Percentiles rank a stretch among this genome's conserved stretches.
phyloP scores from a whole-genome alignment of 1,139 yeast genomes.

The Suhomyces bokatorum region DNA sequence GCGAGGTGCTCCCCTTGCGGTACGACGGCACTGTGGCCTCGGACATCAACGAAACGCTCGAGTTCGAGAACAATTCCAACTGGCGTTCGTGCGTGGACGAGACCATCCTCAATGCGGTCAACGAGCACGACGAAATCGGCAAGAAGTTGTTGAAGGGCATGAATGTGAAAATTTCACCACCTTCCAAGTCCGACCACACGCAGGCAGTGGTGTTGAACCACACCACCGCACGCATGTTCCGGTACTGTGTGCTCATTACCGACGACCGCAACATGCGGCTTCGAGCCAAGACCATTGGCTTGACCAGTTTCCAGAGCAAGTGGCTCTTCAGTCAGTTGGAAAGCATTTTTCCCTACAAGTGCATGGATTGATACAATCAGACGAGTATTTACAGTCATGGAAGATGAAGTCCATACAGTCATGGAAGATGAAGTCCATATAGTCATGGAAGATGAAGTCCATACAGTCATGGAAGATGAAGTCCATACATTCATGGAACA shows the following conservation, averaged over 20 bases:
- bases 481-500: too few species aligned
- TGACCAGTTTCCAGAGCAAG: slow-evolving; percentile 57
- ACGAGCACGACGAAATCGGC: slow-evolving; percentile 48
- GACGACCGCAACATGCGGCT: slow-evolving; percentile 74
- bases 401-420: too few species aligned
- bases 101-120: slow-evolving; percentile 55
- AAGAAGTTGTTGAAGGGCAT: slow-evolving; percentile 41
- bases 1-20: slow-evolving; percentile 50
- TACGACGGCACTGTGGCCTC: slow-evolving; percentile 59
- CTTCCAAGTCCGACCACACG: neutral
- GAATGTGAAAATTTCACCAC: slow-evolving; percentile 23
- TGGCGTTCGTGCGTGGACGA: slow-evolving; percentile 64
- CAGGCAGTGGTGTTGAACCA: slow-evolving; percentile 27
- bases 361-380: slow-evolving; percentile 39
- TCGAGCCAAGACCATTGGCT: slow-evolving; percentile 61
- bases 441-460: too few species aligned
- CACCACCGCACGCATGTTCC: slow-evolving; percentile 42
- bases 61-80: slow-evolving; percentile 64
- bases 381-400: too few species aligned
- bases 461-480: too few species aligned
- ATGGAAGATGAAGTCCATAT: too few species aligned
- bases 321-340: slow-evolving; percentile 62
- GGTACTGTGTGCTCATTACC: slow-evolving; percentile 63
- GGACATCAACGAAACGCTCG: slow-evolving; percentile 54
- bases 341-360: slow-evolving; percentile 35